Conservation (phyloP, 768 basidiomycete species). For the Gloeostereum incarnatum region DNA sequence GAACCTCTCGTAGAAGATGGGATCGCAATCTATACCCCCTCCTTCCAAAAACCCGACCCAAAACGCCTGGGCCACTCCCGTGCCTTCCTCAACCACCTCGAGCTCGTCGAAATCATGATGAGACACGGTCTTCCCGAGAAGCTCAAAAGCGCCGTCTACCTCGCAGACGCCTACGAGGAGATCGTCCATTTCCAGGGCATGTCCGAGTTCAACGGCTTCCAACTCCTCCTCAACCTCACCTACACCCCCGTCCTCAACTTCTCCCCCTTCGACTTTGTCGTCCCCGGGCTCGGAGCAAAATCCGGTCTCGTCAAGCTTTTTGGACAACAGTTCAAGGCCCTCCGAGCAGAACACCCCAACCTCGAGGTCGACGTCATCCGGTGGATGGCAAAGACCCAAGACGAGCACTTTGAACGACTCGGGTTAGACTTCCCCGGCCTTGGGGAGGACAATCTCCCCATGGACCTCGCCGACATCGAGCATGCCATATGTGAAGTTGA, state of each 20-base stretch:
- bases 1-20: constrained; percentile 24
- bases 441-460: constrained; percentile 36
- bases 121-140: constrained; percentile 38
- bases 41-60: constrained; percentile 68
- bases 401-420: constrained; percentile 50
- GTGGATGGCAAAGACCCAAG: constrained; percentile 54
- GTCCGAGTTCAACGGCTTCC: constrained; percentile 68
- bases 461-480: constrained; percentile 67
- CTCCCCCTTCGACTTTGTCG: constrained; percentile 60
- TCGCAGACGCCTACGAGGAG: constrained; percentile 57
- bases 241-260: constrained; percentile 53
- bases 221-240: constrained; percentile 51
- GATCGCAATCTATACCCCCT: constrained; percentile 50
- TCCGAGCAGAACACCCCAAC: constrained; percentile 17
- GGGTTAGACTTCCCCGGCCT: constrained; percentile 43
- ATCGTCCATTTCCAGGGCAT: constrained; percentile 56
- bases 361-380: constrained; percentile 52
- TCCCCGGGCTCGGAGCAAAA: constrained; percentile 56
- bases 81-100: constrained; percentile 53
- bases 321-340: constrained; percentile 26
- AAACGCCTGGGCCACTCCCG: constrained; percentile 32
- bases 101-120: constrained; percentile 52
- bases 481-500: constrained; percentile 75
- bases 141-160: constrained; percentile 38
- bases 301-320: constrained; percentile 68